Evolutionary conservation across 139 green algal species (phyloP).

Genomic region (Pleodorina starrii): DNA sequence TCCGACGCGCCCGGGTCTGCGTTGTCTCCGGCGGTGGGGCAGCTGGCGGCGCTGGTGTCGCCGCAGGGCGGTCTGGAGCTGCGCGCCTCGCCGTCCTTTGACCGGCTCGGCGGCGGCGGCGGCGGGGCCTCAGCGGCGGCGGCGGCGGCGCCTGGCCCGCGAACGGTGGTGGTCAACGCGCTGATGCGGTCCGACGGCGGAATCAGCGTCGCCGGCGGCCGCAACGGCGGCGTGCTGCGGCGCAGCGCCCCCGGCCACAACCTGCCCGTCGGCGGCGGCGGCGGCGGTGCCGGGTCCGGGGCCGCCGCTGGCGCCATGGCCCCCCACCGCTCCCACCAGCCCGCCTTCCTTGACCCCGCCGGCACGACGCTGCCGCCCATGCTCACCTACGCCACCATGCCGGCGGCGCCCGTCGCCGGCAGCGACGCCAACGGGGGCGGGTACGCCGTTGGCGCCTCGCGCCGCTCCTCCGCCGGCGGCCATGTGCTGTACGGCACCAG

Average conservation of each 20-base stretch:
- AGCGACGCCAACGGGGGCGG: neutral
- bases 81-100: neutral
- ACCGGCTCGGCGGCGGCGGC: neutral
- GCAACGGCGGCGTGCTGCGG: neutral
- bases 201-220: neutral
- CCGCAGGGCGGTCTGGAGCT: neutral
- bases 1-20: neutral
- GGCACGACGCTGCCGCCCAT: neutral
- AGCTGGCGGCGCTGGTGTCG: slow-evolving; percentile 29
- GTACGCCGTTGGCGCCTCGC: neutral
- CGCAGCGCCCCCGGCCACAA: slow-evolving; percentile 12
- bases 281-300: neutral
- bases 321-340: neutral
- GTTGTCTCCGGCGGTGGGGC: neutral
- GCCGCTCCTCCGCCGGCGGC: slow-evolving; percentile 11
- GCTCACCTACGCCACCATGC: neutral
- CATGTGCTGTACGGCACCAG: neutral
- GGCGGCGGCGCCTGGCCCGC: neutral
- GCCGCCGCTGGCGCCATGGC: neutral
- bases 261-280: neutral
- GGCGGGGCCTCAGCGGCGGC: neutral
- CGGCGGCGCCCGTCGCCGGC: neutral
- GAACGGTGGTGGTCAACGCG: neutral
- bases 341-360: neutral
- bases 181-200: neutral